phyloP scores from a whole-genome alignment of 2,329 filamentous ascomycete genomes.

The Xylaria sp. region DNA sequence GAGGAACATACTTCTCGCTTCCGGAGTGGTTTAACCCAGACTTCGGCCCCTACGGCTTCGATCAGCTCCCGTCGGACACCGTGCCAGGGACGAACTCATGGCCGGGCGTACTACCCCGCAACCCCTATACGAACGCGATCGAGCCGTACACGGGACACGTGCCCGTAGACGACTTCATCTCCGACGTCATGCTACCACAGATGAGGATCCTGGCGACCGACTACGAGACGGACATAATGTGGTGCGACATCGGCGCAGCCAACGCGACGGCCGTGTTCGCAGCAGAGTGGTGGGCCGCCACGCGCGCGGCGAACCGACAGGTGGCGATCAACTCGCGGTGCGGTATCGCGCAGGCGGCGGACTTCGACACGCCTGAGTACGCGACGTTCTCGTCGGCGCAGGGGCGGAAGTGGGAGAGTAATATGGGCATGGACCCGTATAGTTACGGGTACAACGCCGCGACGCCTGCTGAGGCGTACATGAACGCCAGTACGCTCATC shows the following conservation, averaged over 20 bases:
- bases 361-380: slow-evolving; percentile 72
- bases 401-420: slow-evolving; percentile 68
- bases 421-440: slow-evolving; percentile 68
- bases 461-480: slow-evolving; percentile 60
- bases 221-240: slow-evolving; percentile 60
- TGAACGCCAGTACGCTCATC: slow-evolving; percentile 62
- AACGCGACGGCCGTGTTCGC: slow-evolving; percentile 56
- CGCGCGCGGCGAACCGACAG: slow-evolving; percentile 54
- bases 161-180: slow-evolving; percentile 54
- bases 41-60: slow-evolving; percentile 57
- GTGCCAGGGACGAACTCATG: slow-evolving; percentile 48
- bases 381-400: slow-evolving; percentile 60
- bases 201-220: slow-evolving; percentile 57
- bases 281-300: slow-evolving; percentile 55
- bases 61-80: slow-evolving; percentile 44
- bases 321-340: slow-evolving; percentile 68
- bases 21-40: slow-evolving; percentile 62
- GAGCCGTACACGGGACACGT: slow-evolving; percentile 57
- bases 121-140: slow-evolving; percentile 55
- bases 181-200: slow-evolving; percentile 57
- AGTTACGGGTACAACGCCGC: slow-evolving; percentile 69
- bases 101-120: slow-evolving; percentile 53
- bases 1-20: slow-evolving; percentile 61
- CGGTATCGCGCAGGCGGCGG: slow-evolving; percentile 59
- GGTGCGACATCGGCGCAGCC: slow-evolving; percentile 59